A percentile compares a stretch with the other conserved stretches of the same genome.
phyloP scores from a whole-genome alignment of 192 early-diverging fungal species.

The Podila verticillata region DNA sequence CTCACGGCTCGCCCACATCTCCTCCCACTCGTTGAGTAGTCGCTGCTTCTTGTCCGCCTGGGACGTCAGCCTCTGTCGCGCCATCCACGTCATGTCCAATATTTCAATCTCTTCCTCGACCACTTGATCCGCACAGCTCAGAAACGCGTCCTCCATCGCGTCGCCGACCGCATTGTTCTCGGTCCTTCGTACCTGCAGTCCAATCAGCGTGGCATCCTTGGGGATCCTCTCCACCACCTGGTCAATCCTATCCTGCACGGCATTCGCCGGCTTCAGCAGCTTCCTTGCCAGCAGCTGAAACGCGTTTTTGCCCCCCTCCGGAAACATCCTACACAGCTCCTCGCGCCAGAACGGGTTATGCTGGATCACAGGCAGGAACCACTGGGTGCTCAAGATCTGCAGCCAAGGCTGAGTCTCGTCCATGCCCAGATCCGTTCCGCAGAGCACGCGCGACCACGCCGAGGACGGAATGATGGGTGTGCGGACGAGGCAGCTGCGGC shows the following conservation, averaged over 20 bases:
- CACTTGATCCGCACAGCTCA: constrained; percentile 34
- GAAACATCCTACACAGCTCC: constrained; percentile 41
- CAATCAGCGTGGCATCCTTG: constrained; percentile 22
- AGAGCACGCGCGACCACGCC: constrained; percentile 32
- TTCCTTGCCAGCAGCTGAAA: constrained; percentile 21
- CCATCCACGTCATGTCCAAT: not conserved
- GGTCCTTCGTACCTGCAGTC: constrained; percentile 40
- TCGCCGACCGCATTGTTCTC: constrained; percentile 48
- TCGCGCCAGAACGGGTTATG: constrained; percentile 29
- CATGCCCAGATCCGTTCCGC: constrained; percentile 18
- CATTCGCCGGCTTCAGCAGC: constrained; percentile 16
- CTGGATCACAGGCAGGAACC: constrained; percentile 44
- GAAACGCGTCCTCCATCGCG: constrained; percentile 45
- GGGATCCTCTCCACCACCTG: constrained; percentile 33
- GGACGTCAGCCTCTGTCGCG: not conserved
- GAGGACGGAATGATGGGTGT: constrained; percentile 36
- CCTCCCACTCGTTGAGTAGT: not conserved
- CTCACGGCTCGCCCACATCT: constrained; percentile 12
- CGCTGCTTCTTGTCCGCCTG: not conserved
- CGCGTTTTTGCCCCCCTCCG: constrained; percentile 22
- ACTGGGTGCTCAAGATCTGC: constrained; percentile 42
- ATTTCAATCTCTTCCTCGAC: constrained; percentile 24
- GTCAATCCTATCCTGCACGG: constrained; percentile 37
- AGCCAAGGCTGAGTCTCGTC: not conserved
- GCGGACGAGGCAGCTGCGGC: not conserved